These are phyloP conservation scores for Vanderwaltozyma polyspora DNA, from an alignment of 805 yeast genomes.

Conservation along the genomic window DNA sequence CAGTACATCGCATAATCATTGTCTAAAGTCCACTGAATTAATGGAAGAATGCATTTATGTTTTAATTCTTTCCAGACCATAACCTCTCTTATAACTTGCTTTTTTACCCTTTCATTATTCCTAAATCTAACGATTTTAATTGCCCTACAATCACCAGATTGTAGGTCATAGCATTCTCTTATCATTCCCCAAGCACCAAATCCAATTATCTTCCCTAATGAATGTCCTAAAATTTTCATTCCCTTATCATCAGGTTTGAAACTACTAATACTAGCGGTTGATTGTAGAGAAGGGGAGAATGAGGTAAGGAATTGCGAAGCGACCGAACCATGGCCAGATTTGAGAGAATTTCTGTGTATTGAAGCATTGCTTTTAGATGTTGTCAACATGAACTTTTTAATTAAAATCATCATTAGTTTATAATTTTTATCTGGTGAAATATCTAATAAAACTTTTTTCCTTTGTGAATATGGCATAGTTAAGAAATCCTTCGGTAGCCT, in stretches of 20 bases:
- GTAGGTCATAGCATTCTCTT: constrained; percentile 45
- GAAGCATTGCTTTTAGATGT: constrained; percentile 19
- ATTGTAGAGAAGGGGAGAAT: constrained; percentile 22
- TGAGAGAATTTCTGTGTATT: constrained; percentile 2
- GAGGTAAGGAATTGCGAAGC: constrained; percentile 27
- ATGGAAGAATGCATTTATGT: constrained; percentile 55
- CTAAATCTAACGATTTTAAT: constrained; percentile 49
- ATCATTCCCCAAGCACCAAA: constrained; percentile 87
- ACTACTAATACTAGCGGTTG: constrained; percentile 5
- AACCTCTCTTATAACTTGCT: constrained; percentile 60
- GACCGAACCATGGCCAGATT: constrained; percentile 23
- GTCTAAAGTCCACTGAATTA: constrained; percentile 52
- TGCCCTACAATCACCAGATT: constrained; percentile 35
- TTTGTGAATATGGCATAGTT: constrained; percentile 48
- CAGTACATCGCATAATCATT: constrained; percentile 52
- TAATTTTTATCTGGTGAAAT: constrained; percentile 30
- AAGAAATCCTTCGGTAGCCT: constrained; percentile 42
- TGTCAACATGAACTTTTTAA: constrained; percentile 18
- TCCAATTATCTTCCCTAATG: constrained; percentile 66
- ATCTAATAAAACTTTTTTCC: constrained; percentile 34
- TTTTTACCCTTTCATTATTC: constrained; percentile 39
- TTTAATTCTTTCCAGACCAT: constrained; percentile 60
- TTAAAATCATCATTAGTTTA: constrained; percentile 22
- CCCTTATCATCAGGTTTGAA: constrained; percentile 49
- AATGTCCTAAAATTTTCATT: constrained; percentile 48